Base-by-base conservation (phyloP, 2,329 filamentous ascomycete genomes). In the Hymenoscyphus fraxineus region DNA sequence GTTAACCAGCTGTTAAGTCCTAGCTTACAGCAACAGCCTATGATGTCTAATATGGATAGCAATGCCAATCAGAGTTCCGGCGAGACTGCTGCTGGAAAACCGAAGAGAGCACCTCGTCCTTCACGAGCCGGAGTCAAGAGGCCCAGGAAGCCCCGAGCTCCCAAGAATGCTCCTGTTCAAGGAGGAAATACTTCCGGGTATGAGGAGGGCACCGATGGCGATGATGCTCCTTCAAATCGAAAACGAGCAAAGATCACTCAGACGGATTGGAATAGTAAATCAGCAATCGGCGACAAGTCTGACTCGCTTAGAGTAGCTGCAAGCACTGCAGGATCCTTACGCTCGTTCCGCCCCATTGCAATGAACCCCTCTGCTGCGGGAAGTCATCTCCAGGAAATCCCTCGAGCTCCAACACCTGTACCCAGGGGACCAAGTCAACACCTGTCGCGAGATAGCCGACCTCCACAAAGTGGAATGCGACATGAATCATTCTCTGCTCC, bases 221-320 rank as follows among this genome's bases (percentile, higher is more conserved):
- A 75, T 64, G 74, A 76, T 66, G 69, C 66, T 10, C 71, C 67
- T 87, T 65, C 64, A 59, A 64, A 66, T 6, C 90, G 87, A 72
- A 97, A 97, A 78, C 85, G 93, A 72, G 93, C 88, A 40, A 95
- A 92, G 73, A 85, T 89, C 31, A 92, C 87, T 22, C 85, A 89
- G 73, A 85, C 88, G 13, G 86, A 90, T 67, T 89, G 88, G 78
- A 87, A 87, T n/a, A 87, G 88, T 60, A 89, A 86, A 69, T 85
- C 83, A 67, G 86, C 85, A 27, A 90, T 97, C 71, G 90, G 89
- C 60, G 83, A 85, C 47, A 88, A 87, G 38, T 85, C 88, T 10
- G 92, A 95, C 59, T 96, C 92, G 3, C 81, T 98, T 32, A 86
- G 93, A 59, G 92, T 97, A n/a, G 89, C 91, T 66, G 94, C 94